phyloP scores from a whole-genome alignment of 2,329 filamentous ascomycete species.

The Colletotrichum musae region DNA sequence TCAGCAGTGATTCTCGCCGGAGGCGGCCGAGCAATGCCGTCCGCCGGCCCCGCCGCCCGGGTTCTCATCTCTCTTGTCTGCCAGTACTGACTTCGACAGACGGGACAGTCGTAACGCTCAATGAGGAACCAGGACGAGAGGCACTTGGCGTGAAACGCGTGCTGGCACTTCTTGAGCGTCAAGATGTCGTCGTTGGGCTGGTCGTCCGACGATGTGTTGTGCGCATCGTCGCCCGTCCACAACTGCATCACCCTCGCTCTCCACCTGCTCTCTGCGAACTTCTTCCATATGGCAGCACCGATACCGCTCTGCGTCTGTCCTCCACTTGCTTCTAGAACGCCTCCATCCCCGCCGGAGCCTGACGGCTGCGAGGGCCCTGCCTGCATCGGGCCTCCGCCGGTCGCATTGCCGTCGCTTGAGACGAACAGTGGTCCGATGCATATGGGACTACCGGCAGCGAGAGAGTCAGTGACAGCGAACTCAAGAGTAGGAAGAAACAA shows the following conservation, averaged over 20 bases:
- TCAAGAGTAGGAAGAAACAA: neutral
- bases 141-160: slow-evolving; percentile 57
- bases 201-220: neutral
- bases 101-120: slow-evolving; percentile 54
- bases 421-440: slow-evolving; percentile 51
- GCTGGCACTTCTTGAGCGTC: slow-evolving; percentile 54
- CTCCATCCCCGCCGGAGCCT: slow-evolving; percentile 7
- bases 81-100: slow-evolving; percentile 56
- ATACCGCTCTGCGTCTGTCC: neutral
- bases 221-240: slow-evolving; percentile 7
- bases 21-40: slow-evolving; percentile 11
- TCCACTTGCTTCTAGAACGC: slow-evolving; percentile 17
- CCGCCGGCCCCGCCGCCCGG: slow-evolving; percentile 7
- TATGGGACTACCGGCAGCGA: slow-evolving; percentile 46
- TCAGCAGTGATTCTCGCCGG: slow-evolving; percentile 10
- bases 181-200: slow-evolving; percentile 51
- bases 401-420: slow-evolving; percentile 8
- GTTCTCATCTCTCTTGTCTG: slow-evolving; percentile 35
- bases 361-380: slow-evolving; percentile 9
- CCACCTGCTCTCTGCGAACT: slow-evolving; percentile 5
- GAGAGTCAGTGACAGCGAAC: slow-evolving; percentile 21
- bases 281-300: neutral
- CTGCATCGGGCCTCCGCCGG: slow-evolving; percentile 13
- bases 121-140: slow-evolving; percentile 57
- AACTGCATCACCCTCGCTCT: slow-evolving; percentile 11